Percentiles rank a stretch among this genome's conserved stretches.
Evolutionary conservation across 352 stramenopile species (phyloP).

Genomic region (Globisporangium parvum): DNA sequence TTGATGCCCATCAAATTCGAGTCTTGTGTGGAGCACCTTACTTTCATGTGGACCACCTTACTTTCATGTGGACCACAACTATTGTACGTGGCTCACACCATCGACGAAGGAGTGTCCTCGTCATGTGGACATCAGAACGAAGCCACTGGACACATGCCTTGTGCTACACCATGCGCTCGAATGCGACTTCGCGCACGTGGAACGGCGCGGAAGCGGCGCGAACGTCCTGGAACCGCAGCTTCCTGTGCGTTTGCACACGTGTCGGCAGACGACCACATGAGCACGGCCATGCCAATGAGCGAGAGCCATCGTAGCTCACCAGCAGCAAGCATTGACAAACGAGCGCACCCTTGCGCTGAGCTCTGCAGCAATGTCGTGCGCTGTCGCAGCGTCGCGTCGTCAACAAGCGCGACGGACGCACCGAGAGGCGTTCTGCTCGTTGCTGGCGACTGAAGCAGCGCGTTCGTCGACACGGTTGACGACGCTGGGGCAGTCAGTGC

Average conservation of each 20-base stretch:
- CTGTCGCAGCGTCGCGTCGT: constrained; percentile 13
- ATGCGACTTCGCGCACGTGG: constrained; percentile 65
- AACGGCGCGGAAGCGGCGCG: constrained; percentile 47
- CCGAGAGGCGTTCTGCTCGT: background rate
- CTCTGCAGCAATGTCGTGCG: constrained; percentile 32
- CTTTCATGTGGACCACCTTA: too few relatives aligned
- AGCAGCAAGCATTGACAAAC: background rate
- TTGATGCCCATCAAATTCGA: too few relatives aligned
- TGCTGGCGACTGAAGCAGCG: background rate
- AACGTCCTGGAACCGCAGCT: constrained; percentile 51
- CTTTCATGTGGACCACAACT: too few relatives aligned
- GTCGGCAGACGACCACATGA: background rate
- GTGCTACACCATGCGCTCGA: constrained; percentile 40
- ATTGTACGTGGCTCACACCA: too few relatives aligned
- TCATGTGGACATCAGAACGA: background rate
- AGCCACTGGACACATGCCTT: background rate
- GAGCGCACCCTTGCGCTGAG: constrained; percentile 46
- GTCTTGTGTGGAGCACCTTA: too few relatives aligned
- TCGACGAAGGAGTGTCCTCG: too few relatives aligned
- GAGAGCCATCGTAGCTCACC: background rate
- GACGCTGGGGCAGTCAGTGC: background rate
- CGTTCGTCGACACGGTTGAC: background rate
- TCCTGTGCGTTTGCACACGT: constrained; percentile 20
- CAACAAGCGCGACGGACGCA: background rate
- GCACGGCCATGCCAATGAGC: too few relatives aligned